Conservation (phyloP, 1,139 yeast genomes). For the Debaryomyces coudertii region DNA sequence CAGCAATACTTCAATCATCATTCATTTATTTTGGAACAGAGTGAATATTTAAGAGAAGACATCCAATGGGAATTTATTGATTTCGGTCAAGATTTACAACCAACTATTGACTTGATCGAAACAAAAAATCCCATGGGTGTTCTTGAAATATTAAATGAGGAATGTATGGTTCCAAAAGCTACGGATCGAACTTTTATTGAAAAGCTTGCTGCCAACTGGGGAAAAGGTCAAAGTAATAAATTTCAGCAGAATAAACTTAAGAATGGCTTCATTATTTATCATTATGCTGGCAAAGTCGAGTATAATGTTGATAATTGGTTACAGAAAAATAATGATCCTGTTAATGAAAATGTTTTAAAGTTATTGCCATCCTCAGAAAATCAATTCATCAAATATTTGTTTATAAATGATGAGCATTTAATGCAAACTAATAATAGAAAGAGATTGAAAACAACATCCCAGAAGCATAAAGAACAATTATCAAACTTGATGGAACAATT, state of each 20-base stretch:
- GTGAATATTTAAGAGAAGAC: conserved; percentile 89
- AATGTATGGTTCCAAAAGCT: conserved; percentile 91
- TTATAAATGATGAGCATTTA: conserved; percentile 27
- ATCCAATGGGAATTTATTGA: conserved; percentile 97
- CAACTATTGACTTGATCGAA: conserved; percentile 91
- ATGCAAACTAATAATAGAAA: conserved; percentile 15
- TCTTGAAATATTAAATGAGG: conserved; percentile 90
- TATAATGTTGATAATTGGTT: conserved; percentile 93
- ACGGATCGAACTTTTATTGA: conserved; percentile 83
- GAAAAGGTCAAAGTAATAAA: conserved; percentile 56
- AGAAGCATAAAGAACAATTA: conserved; percentile 83
- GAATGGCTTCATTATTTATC: conserved; percentile 78
- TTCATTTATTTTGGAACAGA: conserved; percentile 95
- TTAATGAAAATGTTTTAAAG: conserved; percentile 72
- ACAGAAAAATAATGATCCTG: conserved; percentile 92
- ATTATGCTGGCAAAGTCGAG: conserved; percentile 95
- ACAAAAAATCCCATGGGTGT: conserved; percentile 77
- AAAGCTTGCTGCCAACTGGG: conserved; percentile 69
- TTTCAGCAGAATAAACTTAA: conserved; percentile 71
- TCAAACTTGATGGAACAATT: conserved; percentile 72
- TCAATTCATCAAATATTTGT: conserved; percentile 40
- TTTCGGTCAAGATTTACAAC: conserved; percentile 95
- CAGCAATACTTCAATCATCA: conserved; percentile 98
- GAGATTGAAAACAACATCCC: conserved; percentile 80
- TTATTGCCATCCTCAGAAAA: conserved; percentile 61